A percentile compares a stretch with the other conserved stretches of the same genome.
Conservation (phyloP, 257 asterid genomes). For the Gardenia jasminoides region DNA sequence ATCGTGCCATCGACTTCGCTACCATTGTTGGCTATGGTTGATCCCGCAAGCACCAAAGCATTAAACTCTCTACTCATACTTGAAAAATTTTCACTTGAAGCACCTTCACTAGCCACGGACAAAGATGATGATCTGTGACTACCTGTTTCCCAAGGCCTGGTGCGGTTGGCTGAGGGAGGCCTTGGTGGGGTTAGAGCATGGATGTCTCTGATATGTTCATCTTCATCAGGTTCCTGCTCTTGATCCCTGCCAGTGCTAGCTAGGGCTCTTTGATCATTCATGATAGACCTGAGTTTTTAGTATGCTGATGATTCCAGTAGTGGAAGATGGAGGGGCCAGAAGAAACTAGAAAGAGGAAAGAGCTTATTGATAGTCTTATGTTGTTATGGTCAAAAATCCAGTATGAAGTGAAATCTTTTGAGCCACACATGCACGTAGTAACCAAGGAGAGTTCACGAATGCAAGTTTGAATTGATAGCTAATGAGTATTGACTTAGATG, state of each 20-base stretch:
- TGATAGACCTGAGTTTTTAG: constrained; percentile 19
- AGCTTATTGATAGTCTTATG: not conserved
- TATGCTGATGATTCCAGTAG: not conserved
- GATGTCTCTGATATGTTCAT: constrained; percentile 60
- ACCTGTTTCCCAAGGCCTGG: constrained; percentile 47
- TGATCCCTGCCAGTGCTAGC: constrained; percentile 19
- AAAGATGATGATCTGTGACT: constrained; percentile 52
- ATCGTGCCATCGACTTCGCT: constrained; percentile 22
- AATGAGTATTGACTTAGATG: constrained; percentile 1
- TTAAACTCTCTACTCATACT: constrained; percentile 80
- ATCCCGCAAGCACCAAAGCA: constrained; percentile 69
- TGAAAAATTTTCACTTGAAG: constrained; percentile 50
- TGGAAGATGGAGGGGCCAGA: constrained; percentile 4
- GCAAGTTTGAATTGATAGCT: constrained; percentile 4
- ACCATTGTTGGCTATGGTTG: constrained; percentile 36
- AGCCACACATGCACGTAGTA: constrained; percentile 23
- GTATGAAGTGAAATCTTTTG: not conserved
- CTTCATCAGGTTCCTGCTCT: constrained; percentile 30
- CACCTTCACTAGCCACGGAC: constrained; percentile 43
- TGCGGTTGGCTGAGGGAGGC: constrained; percentile 28
- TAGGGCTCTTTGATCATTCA: constrained; percentile 53
- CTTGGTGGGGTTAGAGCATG: constrained; percentile 79
- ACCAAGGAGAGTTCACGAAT: constrained; percentile 10
- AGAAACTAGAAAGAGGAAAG: not conserved
- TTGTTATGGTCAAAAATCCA: not conserved